Base-by-base conservation (phyloP, 148 eudicot species). In the Chenopodium formosanum region DNA sequence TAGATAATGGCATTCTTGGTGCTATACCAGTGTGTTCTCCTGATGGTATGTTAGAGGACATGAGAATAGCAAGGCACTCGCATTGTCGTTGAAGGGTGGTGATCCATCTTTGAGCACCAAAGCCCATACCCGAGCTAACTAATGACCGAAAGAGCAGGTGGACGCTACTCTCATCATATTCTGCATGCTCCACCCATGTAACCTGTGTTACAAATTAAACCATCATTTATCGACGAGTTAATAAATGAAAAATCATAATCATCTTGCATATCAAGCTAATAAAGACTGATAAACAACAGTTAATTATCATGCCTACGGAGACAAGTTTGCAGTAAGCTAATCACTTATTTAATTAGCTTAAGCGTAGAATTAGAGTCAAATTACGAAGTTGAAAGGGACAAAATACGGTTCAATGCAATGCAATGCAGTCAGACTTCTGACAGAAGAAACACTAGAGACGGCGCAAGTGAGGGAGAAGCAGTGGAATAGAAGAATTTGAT, bases 171-270 rank as follows among this genome's bases (percentile, higher is more conserved):
- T 94, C 98, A 27, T 97, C 97, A 68, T 94, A 97, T 32, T 91
- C 97, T 0, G 92, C 85, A 77, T 97, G 99, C 75, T 97, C 99
- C 74, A 97, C 92, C 98, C 99, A 97, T 37, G 99, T 97, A 60
- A 97, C 98, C 99, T 97, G 80, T 40, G n/a, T 20, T 46, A 79
- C 6, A 0, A 27, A 27, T 27, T 27, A 27, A 81, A 44, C 0
- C 1, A 73, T 47, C 20, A 73, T 23, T 20, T n/a, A 62, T 68
- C 66, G n/a, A 31, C 46, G 23, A 29, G 63, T 11, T 62, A 22
- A 62, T 62, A 9, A 4, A 22, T 31, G 3, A 52, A 2, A 70
- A 52, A 3, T 2, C 40, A 8, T 67, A 2, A 8, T 11, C 20
- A 62, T 37, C 79, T 62, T 77, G 56, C 53, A 37, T 65, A 9